phyloP scores from a whole-genome alignment of 2,329 filamentous ascomycete genomes.

The Exophiala xenobiotica region DNA sequence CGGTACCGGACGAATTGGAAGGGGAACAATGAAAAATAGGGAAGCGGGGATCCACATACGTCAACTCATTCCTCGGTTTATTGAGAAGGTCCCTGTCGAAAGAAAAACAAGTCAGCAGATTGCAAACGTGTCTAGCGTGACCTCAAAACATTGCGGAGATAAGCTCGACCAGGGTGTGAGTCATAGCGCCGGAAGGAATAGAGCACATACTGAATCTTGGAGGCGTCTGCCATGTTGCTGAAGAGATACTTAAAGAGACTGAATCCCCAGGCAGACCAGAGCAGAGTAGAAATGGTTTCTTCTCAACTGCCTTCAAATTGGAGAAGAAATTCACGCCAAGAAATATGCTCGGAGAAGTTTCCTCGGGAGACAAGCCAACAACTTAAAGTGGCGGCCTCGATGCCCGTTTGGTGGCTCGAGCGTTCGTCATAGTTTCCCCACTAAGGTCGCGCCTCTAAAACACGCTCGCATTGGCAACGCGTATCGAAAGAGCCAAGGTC shows the following conservation, averaged over 20 bases:
- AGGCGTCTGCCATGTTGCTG: slow-evolving; percentile 59
- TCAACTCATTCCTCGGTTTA: slow-evolving; percentile 87
- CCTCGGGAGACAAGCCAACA: too few species aligned
- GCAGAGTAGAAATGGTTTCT: slow-evolving; percentile 11
- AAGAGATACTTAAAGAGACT: slow-evolving; percentile 27
- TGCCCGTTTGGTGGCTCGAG: neutral
- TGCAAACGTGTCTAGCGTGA: slow-evolving; percentile 7
- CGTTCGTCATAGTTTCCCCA: neutral
- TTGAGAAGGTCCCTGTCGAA: slow-evolving; percentile 73
- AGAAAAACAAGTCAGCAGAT: slow-evolving; percentile 18
- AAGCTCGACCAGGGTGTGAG: slow-evolving; percentile 24
- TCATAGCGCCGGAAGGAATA: slow-evolving; percentile 23
- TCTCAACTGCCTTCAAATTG: slow-evolving; percentile 4
- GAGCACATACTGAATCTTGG: slow-evolving; percentile 66
- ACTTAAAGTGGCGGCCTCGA: too few species aligned
- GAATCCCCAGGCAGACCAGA: slow-evolving; percentile 17
- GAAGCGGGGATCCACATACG: slow-evolving; percentile 58
- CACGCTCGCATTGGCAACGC: slow-evolving; percentile 1
- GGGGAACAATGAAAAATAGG: slow-evolving; percentile 21
- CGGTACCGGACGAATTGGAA: slow-evolving; percentile 23
- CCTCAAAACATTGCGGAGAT: slow-evolving; percentile 12
- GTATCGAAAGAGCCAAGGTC: neutral
- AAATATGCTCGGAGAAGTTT: slow-evolving; percentile 18
- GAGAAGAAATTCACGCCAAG: slow-evolving; percentile 9
- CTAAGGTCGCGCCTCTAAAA: neutral